Percentiles rank a stretch among this genome's conserved stretches.
Conservation (phyloP, 768 basidiomycete species). For the Pisolithus orientalis region DNA sequence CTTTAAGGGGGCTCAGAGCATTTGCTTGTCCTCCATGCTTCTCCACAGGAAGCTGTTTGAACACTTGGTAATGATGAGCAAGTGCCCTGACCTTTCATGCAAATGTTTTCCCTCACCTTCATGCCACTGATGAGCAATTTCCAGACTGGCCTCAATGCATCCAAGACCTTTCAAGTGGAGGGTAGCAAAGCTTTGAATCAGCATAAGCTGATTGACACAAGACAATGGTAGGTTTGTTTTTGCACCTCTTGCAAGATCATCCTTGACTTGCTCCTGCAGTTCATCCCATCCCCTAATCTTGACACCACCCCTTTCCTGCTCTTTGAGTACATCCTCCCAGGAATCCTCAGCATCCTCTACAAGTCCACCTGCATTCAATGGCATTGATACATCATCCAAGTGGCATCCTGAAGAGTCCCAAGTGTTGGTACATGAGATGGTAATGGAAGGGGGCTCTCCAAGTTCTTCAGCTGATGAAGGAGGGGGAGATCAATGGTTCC, state of each 20-base stretch:
- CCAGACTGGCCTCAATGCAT: constrained; percentile 23
- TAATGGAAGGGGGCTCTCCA: too few species aligned
- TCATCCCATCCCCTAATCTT: too few species aligned
- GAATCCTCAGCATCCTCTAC: too few species aligned
- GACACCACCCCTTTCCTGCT: too few species aligned
- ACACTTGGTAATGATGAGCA: constrained; percentile 32
- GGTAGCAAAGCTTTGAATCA: background rate
- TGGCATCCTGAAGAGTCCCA: too few species aligned
- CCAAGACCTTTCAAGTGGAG: constrained; percentile 15
- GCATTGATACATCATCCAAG: too few species aligned
- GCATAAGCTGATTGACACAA: background rate
- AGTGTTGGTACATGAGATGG: too few species aligned
- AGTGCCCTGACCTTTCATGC: constrained; percentile 23
- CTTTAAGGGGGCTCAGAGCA: constrained; percentile 6
- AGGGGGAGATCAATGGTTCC: too few species aligned
- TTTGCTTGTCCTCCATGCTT: constrained; percentile 16
- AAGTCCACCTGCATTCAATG: too few species aligned
- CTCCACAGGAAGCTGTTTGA: constrained; percentile 28
- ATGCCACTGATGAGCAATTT: constrained; percentile 36
- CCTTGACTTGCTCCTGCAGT: constrained; percentile 13
- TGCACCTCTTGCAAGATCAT: constrained; percentile 15
- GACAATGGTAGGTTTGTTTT: constrained; percentile 12
- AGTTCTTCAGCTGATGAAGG: too few species aligned
- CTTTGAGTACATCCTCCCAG: too few species aligned
- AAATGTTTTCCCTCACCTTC: constrained; percentile 23